Evolutionary conservation across 345 rosid genomes (phyloP).

Genomic region (Passiflora organensis): DNA sequence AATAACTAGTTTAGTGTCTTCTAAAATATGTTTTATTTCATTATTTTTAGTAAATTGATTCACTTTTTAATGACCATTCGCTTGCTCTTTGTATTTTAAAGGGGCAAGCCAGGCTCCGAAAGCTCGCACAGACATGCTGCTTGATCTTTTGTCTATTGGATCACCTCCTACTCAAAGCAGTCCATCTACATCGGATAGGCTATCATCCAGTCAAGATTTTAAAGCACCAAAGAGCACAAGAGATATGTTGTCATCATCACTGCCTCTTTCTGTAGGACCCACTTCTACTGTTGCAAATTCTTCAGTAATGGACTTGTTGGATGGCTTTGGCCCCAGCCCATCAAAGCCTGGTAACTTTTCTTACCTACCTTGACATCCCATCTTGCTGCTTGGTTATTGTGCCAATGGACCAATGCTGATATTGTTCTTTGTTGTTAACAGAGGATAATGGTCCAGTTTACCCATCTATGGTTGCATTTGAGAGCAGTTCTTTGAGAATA

Average conservation of each 20-base stretch:
- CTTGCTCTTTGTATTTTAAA: conserved; percentile 11
- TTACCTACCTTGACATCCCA: conserved; percentile 6
- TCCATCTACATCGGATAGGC: conserved; percentile 50
- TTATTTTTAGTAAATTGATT: no score
- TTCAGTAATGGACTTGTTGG: conserved; percentile 75
- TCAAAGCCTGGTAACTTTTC: conserved; percentile 49
- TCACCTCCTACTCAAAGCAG: conserved; percentile 49
- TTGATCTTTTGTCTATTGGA: conserved; percentile 90
- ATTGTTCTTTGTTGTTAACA: conserved; percentile 27
- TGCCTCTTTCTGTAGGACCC: conserved; percentile 33
- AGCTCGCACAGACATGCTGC: conserved; percentile 70
- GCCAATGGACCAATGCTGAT: conserved; percentile 10
- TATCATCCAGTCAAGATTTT: conserved; percentile 45
- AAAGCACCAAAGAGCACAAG: conserved; percentile 33
- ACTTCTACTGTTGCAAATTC: conserved; percentile 44
- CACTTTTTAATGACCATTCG: no score
- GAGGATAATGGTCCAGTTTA: conserved; percentile 70
- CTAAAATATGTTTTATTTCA: no score
- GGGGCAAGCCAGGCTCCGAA: conserved; percentile 60
- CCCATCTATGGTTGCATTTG: conserved; percentile 72
- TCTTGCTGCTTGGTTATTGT: conserved; percentile 14
- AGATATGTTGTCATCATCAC: conserved; percentile 46
- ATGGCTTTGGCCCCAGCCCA: conserved; percentile 62
- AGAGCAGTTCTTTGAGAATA: conserved; percentile 76
- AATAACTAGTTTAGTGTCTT: not conserved